Base-by-base conservation (phyloP, 2,329 filamentous ascomycete species). In the Diaporthe sp. region DNA sequence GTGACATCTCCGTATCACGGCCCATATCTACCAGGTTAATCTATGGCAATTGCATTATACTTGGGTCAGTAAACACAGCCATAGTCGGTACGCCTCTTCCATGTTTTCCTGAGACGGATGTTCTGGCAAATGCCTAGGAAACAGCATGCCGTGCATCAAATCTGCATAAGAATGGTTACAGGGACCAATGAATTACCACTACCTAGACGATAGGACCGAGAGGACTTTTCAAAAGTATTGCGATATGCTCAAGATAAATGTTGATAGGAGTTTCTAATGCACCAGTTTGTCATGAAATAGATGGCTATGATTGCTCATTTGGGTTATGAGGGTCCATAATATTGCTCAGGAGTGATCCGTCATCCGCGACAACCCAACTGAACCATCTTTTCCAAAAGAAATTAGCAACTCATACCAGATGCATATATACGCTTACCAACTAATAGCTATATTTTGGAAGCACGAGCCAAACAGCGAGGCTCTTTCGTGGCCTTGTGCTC, bases 191-290 rank as follows among this genome's bases (percentile, higher is more conserved):
- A 30, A 15, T 22, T n/a, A 12, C 55, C 4, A 44, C 17, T 22
- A 15, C 17, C 1, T 3, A 13, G 1, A 0, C 19, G 5, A 3
- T 5, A 51, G 5, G 8, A 8, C 5, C 19, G 15, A 53, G 4
- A 22, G 22, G 4, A 4, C 22, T 7, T 37, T n/a, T 22, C 15
- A 25, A 39, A 32, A 25, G 2, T 8, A 27, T 13, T 6, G 1
- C 2, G 22, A 51, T 6, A 66, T 9, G 8, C 4, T 2, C 4
- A 13, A 35, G 19, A 32, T 5, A 25, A 9, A 1, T 12, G 4
- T 4, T 10, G 25, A 10, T 25, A 44, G 2, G 17, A 5, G 22
- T 35, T n/a, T 19, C 19, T 4, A 13, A 9, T 10, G 19, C 2
- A 35, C 27, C 3, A 22, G 27, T 2, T 1, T 8, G 27, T 25